A percentile compares a stretch with the other conserved stretches of the same genome.
These are phyloP conservation scores for Trichothecium sympodiale DNA, from an alignment of 2,329 filamentous ascomycete species.

Conservation along the genomic window DNA sequence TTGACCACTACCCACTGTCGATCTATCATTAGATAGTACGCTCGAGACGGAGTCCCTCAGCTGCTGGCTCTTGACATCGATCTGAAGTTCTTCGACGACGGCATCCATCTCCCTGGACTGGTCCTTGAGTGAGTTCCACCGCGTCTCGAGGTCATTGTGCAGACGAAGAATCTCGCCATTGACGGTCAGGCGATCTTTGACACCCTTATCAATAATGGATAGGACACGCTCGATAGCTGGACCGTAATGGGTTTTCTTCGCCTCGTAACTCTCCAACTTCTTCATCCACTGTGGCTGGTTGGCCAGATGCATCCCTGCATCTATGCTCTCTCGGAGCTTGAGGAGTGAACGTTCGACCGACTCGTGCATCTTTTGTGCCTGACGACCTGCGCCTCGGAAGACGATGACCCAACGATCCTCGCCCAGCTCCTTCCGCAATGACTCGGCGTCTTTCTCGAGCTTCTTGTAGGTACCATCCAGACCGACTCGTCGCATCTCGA, in stretches of 20 bases:
- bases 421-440: conserved; percentile 76
- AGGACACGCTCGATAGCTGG: conserved; percentile 87
- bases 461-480: conserved; percentile 82
- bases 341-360: conserved; percentile 79
- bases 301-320: conserved; percentile 61
- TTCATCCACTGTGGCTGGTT: conserved; percentile 61
- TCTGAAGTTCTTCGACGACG: conserved; percentile 61
- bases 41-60: conserved; percentile 88
- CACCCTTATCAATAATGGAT: conserved; percentile 89
- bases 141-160: conserved; percentile 73
- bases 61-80: conserved; percentile 55
- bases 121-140: conserved; percentile 65
- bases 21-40: conserved; percentile 74
- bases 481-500: conserved; percentile 61
- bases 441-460: conserved; percentile 82
- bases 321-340: conserved; percentile 72
- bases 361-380: conserved; percentile 94
- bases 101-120: conserved; percentile 70
- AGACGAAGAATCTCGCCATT: conserved; percentile 90
- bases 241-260: conserved; percentile 88
- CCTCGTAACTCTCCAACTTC: conserved; percentile 87
- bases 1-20: conserved; percentile 54
- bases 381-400: conserved; percentile 82
- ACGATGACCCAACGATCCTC: conserved; percentile 96
- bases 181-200: conserved; percentile 87